A percentile compares a stretch with the other conserved stretches of the same genome.
These are phyloP conservation scores for Falciphora oryzae DNA, from an alignment of 2,329 filamentous ascomycete genomes.

Conservation along the genomic window DNA sequence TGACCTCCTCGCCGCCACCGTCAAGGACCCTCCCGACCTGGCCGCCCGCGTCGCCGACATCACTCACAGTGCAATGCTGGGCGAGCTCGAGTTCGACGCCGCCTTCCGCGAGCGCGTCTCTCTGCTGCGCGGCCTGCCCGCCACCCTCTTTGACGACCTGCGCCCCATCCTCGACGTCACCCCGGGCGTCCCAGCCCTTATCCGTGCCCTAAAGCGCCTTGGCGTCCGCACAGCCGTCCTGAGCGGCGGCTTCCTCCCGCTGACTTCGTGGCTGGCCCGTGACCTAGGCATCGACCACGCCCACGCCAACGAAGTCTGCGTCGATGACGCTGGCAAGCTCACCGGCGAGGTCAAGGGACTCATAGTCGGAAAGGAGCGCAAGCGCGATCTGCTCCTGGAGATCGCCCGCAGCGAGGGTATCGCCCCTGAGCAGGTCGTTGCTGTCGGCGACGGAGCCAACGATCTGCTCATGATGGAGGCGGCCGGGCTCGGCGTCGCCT, in stretches of 20 bases:
- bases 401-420: conserved; percentile 65
- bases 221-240: conserved; percentile 87
- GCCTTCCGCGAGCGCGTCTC: conserved; percentile 76
- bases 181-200: conserved; percentile 68
- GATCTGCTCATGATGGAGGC: conserved; percentile 73
- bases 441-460: conserved; percentile 77
- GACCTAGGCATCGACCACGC: conserved; percentile 84
- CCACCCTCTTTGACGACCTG: conserved; percentile 72
- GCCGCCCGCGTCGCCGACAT: conserved; percentile 79
- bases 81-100: conserved; percentile 85
- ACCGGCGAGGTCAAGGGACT: conserved; percentile 67
- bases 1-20: conserved; percentile 81
- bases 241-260: conserved; percentile 84
- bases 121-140: conserved; percentile 74
- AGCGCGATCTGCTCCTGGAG: conserved; percentile 63
- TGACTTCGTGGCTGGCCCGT: conserved; percentile 79
- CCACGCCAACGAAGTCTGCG: conserved; percentile 77
- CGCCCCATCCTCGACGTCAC: conserved; percentile 73
- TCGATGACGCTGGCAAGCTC: conserved; percentile 46
- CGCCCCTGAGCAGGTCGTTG: conserved; percentile 60
- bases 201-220: conserved; percentile 67
- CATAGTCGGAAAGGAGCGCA: conserved; percentile 72
- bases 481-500: conserved; percentile 73
- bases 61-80: conserved; percentile 90
- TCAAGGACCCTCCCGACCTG: conserved; percentile 64